A percentile compares a stretch with the other conserved stretches of the same genome.
Evolutionary conservation across 768 basidiomycete genomes (phyloP).

Genomic region (Leccinum broughii): DNA sequence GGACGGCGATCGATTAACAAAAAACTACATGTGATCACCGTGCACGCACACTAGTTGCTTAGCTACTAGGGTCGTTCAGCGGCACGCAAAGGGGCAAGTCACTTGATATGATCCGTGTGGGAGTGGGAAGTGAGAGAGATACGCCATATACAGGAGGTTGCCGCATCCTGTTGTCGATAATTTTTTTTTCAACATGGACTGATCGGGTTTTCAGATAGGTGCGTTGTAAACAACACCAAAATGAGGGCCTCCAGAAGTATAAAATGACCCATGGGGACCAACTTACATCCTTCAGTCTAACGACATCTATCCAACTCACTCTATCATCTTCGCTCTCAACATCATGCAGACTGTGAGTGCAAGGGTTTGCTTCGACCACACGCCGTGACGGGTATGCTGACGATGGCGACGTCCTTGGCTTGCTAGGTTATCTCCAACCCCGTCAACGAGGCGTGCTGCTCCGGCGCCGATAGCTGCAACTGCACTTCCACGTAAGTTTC

Average conservation of each 20-base stretch:
- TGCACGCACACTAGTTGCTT: not conserved
- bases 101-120: not conserved
- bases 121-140: not conserved
- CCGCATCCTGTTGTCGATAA: not conserved
- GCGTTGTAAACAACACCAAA: constrained; percentile 5
- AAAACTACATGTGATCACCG: no score
- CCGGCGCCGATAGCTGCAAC: constrained; percentile 5
- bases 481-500: constrained; percentile 15
- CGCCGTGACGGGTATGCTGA: not conserved
- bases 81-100: not conserved
- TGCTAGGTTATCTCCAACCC: constrained; percentile 11
- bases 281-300: not conserved
- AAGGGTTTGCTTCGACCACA: not conserved
- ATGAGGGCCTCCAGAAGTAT: constrained; percentile 7
- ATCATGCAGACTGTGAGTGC: constrained; percentile 24
- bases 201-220: not conserved
- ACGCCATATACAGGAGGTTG: not conserved
- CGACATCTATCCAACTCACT: not conserved
- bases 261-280: not conserved
- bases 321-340: constrained; percentile 2
- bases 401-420: not conserved
- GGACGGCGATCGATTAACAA: not conserved
- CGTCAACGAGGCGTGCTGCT: constrained; percentile 24
- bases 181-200: not conserved
- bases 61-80: not conserved